Conservation (phyloP, 345 rosid genomes). For the Trapa bicornis region DNA sequence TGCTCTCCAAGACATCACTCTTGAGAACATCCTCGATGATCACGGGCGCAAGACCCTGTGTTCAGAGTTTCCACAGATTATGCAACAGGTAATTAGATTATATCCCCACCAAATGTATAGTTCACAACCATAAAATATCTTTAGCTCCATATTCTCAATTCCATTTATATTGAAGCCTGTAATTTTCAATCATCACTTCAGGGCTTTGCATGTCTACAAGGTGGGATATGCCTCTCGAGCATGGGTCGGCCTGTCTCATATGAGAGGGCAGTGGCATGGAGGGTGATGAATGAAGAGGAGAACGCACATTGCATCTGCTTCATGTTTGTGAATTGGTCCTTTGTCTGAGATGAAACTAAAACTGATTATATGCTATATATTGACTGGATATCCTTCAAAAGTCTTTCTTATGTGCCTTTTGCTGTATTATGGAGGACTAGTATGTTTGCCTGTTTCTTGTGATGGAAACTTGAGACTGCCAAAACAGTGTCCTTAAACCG, state of each 20-base stretch:
- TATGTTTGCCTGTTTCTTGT: no score
- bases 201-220: conserved; percentile 90
- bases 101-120: not conserved
- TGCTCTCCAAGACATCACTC: conserved; percentile 5
- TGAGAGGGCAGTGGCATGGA: conserved; percentile 97
- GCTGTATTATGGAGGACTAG: no score
- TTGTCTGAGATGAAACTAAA: conserved; percentile 38
- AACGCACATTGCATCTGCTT: conserved; percentile 11
- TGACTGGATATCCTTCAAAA: no score
- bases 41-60: conserved; percentile 79
- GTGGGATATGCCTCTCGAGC: conserved; percentile 93
- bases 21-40: conserved; percentile 95
- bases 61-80: conserved; percentile 91
- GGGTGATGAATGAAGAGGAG: conserved; percentile 90
- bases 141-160: not conserved
- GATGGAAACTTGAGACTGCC: no score
- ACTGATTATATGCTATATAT: no score
- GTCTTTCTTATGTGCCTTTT: no score
- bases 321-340: conserved; percentile 94
- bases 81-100: conserved; percentile 65
- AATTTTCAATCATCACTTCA: conserved; percentile 5
- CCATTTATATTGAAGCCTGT: not conserved
- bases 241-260: conserved; percentile 96
- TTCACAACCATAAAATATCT: not conserved
- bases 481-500: no score